A percentile compares a stretch with the other conserved stretches of the same genome.
Evolutionary conservation across 345 rosid species (phyloP).

Genomic region (Erysimum cheiranthoides): DNA sequence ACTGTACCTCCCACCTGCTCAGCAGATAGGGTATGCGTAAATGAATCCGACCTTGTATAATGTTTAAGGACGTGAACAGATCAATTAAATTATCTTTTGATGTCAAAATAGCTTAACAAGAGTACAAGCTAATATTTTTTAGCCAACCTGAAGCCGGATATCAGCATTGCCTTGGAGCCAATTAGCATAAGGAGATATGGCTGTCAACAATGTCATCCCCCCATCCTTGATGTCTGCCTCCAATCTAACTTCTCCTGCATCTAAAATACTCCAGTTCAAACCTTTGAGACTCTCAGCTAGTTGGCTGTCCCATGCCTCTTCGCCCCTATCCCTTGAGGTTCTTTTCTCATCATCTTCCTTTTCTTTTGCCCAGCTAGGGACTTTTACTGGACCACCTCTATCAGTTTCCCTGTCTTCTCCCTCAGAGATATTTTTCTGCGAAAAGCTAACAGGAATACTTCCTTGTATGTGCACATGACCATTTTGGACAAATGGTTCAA

Average conservation of each 20-base stretch:
- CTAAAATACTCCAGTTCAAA: slow-evolving; percentile 86
- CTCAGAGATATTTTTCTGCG: slow-evolving; percentile 61
- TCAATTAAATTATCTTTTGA: not conserved
- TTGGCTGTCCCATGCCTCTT: slow-evolving; percentile 88
- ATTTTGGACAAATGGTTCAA: slow-evolving; percentile 83
- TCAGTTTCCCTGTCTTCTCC: slow-evolving; percentile 71
- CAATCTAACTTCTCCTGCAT: slow-evolving; percentile 92
- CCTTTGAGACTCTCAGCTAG: slow-evolving; percentile 91
- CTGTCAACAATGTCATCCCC: slow-evolving; percentile 95
- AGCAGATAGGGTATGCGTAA: slow-evolving; percentile 27
- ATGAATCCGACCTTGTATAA: slow-evolving; percentile 9
- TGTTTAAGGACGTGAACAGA: slow-evolving; percentile 7
- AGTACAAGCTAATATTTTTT: not conserved
- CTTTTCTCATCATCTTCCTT: slow-evolving; percentile 69
- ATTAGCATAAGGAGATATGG: slow-evolving; percentile 84
- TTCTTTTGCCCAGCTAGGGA: slow-evolving; percentile 82
- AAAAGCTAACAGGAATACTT: slow-evolving; percentile 84
- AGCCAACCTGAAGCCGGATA: slow-evolving; percentile 79
- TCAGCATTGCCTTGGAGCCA: slow-evolving; percentile 99
- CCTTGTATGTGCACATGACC: slow-evolving; percentile 99
- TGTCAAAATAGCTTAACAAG: not conserved
- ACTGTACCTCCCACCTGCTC: slow-evolving; percentile 93
- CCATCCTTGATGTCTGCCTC: slow-evolving; percentile 98
- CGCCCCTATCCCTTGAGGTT: slow-evolving; percentile 69
- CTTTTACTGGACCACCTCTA: slow-evolving; percentile 57